Percentiles rank a stretch among this genome's conserved stretches.
These are phyloP conservation scores for Haplosporangium gracile DNA, from an alignment of 192 early-diverging fungal genomes.

Conservation along the genomic window DNA sequence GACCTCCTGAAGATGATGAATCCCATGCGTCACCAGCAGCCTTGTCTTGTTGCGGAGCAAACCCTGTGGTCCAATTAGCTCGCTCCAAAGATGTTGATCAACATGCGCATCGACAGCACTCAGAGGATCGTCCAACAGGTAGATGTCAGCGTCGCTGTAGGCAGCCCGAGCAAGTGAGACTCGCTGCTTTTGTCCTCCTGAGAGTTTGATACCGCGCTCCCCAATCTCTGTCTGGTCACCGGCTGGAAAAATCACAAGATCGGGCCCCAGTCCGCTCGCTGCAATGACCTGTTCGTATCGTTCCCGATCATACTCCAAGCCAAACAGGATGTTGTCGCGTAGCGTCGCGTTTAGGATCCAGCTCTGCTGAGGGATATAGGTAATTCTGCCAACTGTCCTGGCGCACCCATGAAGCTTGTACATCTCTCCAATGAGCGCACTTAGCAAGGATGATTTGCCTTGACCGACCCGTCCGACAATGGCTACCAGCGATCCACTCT, in stretches of 20 bases:
- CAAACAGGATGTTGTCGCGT: constrained; percentile 60
- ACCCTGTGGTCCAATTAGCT: constrained; percentile 40
- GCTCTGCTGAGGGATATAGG: constrained; percentile 69
- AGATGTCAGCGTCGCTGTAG: constrained; percentile 76
- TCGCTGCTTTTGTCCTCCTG: constrained; percentile 83
- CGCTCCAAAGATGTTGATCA: constrained; percentile 62
- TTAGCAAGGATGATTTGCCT: constrained; percentile 82
- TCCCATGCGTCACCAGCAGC: constrained; percentile 67
- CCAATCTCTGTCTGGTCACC: constrained; percentile 68
- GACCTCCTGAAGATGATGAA: constrained; percentile 59
- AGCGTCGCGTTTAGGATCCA: constrained; percentile 48
- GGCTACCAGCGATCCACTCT: constrained; percentile 60
- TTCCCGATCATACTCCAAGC: constrained; percentile 7
- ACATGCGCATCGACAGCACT: constrained; percentile 67
- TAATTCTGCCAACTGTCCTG: constrained; percentile 67
- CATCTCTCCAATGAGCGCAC: constrained; percentile 90
- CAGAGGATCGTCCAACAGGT: constrained; percentile 89
- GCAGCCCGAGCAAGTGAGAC: constrained; percentile 82
- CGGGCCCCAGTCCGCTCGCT: constrained; percentile 26
- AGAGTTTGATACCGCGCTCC: constrained; percentile 74
- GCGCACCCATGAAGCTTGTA: constrained; percentile 66
- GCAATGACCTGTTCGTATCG: constrained; percentile 12
- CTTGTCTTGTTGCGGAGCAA: constrained; percentile 65
- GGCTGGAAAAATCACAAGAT: constrained; percentile 28
- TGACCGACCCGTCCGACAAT: constrained; percentile 79